These are phyloP conservation scores for Daldinia caldariorum DNA, from an alignment of 495 filamentous ascomycete species.

Conservation along the genomic window DNA sequence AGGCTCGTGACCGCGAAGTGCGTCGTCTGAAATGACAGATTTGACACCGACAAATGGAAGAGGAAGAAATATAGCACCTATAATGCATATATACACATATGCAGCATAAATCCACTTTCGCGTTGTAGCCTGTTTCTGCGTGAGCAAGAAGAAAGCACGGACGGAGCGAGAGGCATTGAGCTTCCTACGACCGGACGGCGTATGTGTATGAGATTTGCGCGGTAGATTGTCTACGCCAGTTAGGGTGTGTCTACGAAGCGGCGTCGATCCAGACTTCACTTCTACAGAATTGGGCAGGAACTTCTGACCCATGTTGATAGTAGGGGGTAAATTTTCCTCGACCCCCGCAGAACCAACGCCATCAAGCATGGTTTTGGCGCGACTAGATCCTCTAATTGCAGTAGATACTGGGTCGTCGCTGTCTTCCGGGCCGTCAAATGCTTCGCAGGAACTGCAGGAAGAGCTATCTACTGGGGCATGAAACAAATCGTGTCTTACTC, in stretches of 20 bases:
- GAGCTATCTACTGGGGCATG: constrained; percentile 44
- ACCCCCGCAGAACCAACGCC: background rate
- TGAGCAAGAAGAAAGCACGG: constrained; percentile 81
- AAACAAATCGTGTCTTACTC: constrained; percentile 47
- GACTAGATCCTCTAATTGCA: constrained; percentile 17
- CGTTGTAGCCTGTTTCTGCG: constrained; percentile 74
- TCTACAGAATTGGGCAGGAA: constrained; percentile 34
- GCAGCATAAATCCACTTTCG: constrained; percentile 86
- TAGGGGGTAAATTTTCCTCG: constrained; percentile 14
- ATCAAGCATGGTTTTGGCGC: constrained; percentile 25
- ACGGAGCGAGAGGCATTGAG: constrained; percentile 71
- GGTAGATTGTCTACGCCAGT: constrained; percentile 50
- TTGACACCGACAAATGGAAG: constrained; percentile 64
- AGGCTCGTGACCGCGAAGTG: constrained; percentile 78
- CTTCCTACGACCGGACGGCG: constrained; percentile 72
- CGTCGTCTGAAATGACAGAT: constrained; percentile 69
- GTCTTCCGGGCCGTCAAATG: constrained; percentile 43
- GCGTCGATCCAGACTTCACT: constrained; percentile 24
- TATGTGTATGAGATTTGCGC: constrained; percentile 57
- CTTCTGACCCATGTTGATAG: constrained; percentile 14
- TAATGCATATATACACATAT: constrained; percentile 75
- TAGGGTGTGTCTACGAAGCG: constrained; percentile 63
- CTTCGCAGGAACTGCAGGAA: constrained; percentile 48
- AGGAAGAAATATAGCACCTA: constrained; percentile 68
- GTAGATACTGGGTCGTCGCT: constrained; percentile 25